These are phyloP conservation scores for Exophiala oligosperma DNA, from an alignment of 2,329 filamentous ascomycete species.

Conservation along the genomic window DNA sequence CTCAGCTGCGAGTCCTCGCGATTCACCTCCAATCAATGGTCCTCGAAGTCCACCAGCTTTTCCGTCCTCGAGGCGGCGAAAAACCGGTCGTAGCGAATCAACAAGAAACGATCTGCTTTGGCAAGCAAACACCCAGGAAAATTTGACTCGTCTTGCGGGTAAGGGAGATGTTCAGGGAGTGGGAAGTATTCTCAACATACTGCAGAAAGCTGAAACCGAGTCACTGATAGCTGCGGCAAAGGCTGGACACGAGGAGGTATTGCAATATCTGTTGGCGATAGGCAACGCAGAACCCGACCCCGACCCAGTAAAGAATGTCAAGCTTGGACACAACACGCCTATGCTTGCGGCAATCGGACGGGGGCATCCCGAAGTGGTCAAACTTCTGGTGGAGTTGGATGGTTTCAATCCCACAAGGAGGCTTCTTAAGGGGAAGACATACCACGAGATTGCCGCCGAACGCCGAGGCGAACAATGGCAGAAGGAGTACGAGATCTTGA, in stretches of 20 bases:
- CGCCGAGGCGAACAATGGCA: constrained; percentile 86
- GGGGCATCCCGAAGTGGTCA: constrained; percentile 79
- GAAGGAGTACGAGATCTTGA: constrained; percentile 79
- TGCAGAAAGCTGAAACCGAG: constrained; percentile 69
- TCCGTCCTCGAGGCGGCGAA: constrained; percentile 40
- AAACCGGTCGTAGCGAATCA: constrained; percentile 50
- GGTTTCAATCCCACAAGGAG: constrained; percentile 79
- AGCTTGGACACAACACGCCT: constrained; percentile 77
- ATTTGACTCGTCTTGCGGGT: constrained; percentile 49
- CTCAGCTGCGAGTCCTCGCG: constrained; percentile 47
- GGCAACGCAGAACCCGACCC: constrained; percentile 70
- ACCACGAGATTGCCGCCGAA: constrained; percentile 82
- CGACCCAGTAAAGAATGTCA: constrained; percentile 55
- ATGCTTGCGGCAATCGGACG: constrained; percentile 94
- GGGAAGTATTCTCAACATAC: constrained; percentile 50
- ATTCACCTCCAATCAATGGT: constrained; percentile 42
- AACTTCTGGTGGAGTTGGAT: constrained; percentile 73
- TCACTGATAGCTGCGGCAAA: constrained; percentile 88
- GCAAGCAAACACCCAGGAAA: constrained; percentile 52
- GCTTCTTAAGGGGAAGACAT: constrained; percentile 73
- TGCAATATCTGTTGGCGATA: constrained; percentile 73
- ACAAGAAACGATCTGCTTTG: constrained; percentile 52
- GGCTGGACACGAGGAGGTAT: constrained; percentile 84
- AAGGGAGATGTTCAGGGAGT: constrained; percentile 52
- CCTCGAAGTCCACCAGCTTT: constrained; percentile 41